These are phyloP conservation scores for Bacterosira constricta DNA, from an alignment of 108 stramenopile species.

Conservation along the genomic window DNA sequence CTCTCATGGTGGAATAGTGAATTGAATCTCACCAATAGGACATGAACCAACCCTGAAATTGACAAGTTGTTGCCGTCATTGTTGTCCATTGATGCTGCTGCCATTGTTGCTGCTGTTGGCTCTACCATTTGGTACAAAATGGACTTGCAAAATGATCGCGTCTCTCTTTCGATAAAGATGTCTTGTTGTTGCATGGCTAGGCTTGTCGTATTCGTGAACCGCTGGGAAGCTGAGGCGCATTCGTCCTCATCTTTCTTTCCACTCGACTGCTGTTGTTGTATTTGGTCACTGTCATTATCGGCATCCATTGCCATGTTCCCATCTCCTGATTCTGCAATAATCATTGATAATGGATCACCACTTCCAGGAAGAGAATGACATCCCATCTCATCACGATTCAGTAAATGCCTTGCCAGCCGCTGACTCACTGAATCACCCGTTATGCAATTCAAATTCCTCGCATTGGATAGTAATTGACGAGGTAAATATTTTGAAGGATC, in stretches of 20 bases:
- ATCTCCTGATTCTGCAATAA: neutral
- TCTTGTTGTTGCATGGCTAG: neutral
- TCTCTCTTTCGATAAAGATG: slow-evolving; percentile 14
- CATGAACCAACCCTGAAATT: slow-evolving; percentile 16
- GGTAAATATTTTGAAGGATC: too few species aligned
- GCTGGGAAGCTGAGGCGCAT: too few species aligned
- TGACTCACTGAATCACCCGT: slow-evolving; percentile 10
- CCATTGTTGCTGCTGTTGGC: neutral
- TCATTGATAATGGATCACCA: neutral
- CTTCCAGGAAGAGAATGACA: slow-evolving; percentile 6
- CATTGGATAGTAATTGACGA: too few species aligned
- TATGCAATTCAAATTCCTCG: neutral
- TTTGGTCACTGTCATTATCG: neutral
- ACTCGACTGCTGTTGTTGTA: neutral
- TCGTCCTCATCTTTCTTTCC: too few species aligned
- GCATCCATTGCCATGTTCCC: neutral
- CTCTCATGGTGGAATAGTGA: slow-evolving; percentile 9
- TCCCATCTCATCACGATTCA: slow-evolving; percentile 36
- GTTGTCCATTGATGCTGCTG: neutral
- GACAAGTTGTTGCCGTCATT: neutral
- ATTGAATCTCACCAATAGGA: slow-evolving; percentile 27
- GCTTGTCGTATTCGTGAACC: neutral
- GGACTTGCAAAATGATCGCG: slow-evolving; percentile 28
- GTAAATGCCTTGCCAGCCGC: slow-evolving; percentile 25
- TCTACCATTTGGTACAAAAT: slow-evolving; percentile 33